These are phyloP conservation scores for Primulina tabacum DNA, from an alignment of 257 asterid species.

Conservation along the genomic window DNA sequence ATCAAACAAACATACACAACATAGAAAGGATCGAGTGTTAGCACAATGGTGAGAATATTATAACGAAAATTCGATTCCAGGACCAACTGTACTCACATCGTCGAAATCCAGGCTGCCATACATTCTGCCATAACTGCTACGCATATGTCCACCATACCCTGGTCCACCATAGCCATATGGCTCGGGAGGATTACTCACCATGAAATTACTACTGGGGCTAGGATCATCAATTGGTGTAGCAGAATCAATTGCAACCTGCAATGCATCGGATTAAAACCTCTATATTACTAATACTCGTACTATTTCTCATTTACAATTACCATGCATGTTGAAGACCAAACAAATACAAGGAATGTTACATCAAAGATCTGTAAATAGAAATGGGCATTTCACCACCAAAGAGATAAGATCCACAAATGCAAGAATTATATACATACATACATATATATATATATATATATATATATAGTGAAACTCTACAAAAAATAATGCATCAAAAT, in stretches of 20 bases:
- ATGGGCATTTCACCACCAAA: background rate
- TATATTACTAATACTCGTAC: background rate
- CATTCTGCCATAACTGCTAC: constrained; percentile 71
- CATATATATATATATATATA: too few relatives aligned
- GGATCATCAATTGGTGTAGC: constrained; percentile 98
- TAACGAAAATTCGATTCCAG: background rate
- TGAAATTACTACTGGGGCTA: constrained; percentile 64
- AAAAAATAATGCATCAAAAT: background rate
- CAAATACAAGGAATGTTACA: too few relatives aligned
- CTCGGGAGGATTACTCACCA: constrained; percentile 71
- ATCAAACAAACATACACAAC: constrained; percentile 25
- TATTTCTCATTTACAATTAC: background rate
- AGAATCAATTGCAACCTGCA: constrained; percentile 96
- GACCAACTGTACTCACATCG: constrained; percentile 63
- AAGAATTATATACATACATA: too few relatives aligned
- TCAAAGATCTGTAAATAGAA: background rate
- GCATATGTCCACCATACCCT: constrained; percentile 82
- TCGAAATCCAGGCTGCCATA: constrained; percentile 81
- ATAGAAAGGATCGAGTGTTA: constrained; percentile 8
- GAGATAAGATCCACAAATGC: too few relatives aligned
- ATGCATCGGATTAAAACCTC: constrained; percentile 12
- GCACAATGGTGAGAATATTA: background rate
- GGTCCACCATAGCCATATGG: constrained; percentile 79
- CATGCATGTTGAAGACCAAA: background rate
- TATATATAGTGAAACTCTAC: background rate